Conservation (phyloP, 495 filamentous ascomycete species). For the Penicillium malachiteum region DNA sequence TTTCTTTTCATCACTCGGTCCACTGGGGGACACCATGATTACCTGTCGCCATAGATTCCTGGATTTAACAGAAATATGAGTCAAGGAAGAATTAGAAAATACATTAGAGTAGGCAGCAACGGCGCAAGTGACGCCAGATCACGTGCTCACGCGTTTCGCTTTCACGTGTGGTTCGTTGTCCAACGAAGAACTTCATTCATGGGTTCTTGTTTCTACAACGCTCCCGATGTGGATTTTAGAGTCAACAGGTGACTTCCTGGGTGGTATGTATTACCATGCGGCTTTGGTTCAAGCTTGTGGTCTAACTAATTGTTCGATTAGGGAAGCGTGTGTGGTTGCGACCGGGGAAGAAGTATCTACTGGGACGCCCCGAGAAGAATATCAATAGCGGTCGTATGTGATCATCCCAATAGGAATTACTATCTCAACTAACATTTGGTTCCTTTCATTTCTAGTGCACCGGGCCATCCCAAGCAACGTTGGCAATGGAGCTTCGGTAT, state of each 20-base stretch:
- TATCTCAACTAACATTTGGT: conserved; percentile 10
- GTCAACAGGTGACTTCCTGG: conserved; percentile 45
- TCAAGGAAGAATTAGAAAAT: neutral
- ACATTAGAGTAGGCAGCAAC: conserved; percentile 4
- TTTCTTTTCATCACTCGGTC: conserved; percentile 15
- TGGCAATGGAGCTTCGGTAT: conserved; percentile 48
- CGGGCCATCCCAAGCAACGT: conserved; percentile 64
- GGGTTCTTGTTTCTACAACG: neutral
- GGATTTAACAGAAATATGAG: neutral
- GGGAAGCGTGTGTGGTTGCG: conserved; percentile 79
- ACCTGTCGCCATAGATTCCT: neutral
- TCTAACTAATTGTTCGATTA: conserved; percentile 28
- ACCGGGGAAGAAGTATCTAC: conserved; percentile 77
- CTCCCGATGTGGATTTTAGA: conserved; percentile 48
- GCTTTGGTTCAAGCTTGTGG: neutral
- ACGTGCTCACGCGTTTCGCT: conserved; percentile 41
- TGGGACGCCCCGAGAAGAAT: conserved; percentile 63
- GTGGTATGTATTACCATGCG: conserved; percentile 22
- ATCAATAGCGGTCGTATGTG: conserved; percentile 41
- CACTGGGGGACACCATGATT: conserved; percentile 27
- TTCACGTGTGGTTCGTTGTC: conserved; percentile 16
- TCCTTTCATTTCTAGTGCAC: conserved; percentile 37
- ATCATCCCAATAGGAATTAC: neutral
- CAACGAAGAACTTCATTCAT: neutral
- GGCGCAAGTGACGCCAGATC: conserved; percentile 26